These are phyloP conservation scores for Skeletonema menzelii DNA, from an alignment of 108 stramenopile species.

Conservation along the genomic window DNA sequence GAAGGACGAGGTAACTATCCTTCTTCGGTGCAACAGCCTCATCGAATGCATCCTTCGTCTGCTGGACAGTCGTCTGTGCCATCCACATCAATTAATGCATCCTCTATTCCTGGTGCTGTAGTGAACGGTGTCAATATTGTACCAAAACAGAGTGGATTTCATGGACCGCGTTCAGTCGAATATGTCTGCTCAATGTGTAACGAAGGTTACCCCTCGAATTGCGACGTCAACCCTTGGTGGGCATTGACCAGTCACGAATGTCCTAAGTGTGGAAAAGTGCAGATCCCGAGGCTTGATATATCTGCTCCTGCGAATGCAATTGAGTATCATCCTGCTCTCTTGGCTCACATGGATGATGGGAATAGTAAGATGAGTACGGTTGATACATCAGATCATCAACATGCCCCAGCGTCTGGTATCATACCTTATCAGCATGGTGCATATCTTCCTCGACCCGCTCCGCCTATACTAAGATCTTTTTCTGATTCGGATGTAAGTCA, in stretches of 20 bases:
- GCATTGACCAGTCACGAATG: slow-evolving; percentile 75
- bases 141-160: slow-evolving; percentile 48
- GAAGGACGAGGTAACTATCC: slow-evolving; percentile 6
- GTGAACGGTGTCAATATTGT: neutral
- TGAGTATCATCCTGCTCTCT: slow-evolving; percentile 88
- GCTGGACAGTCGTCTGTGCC: neutral
- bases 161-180: slow-evolving; percentile 66
- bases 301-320: slow-evolving; percentile 78
- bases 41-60: neutral
- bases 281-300: slow-evolving; percentile 89
- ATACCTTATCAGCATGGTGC: neutral
- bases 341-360: slow-evolving; percentile 74
- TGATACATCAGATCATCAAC: slow-evolving; percentile 9
- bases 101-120: slow-evolving; percentile 1
- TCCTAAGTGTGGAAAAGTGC: slow-evolving; percentile 83
- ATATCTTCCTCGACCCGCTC: slow-evolving; percentile 12
- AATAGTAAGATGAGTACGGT: slow-evolving; percentile 29
- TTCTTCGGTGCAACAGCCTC: neutral
- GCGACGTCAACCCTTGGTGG: slow-evolving; percentile 90
- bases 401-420: neutral
- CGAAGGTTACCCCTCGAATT: slow-evolving; percentile 68
- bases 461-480: neutral
- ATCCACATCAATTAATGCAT: neutral
- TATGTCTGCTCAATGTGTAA: slow-evolving; percentile 85
- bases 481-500: slow-evolving; percentile 71